Evolutionary conservation across 2,329 filamentous ascomycete species (phyloP).

Genomic region (Dactylellina drechsleri): DNA sequence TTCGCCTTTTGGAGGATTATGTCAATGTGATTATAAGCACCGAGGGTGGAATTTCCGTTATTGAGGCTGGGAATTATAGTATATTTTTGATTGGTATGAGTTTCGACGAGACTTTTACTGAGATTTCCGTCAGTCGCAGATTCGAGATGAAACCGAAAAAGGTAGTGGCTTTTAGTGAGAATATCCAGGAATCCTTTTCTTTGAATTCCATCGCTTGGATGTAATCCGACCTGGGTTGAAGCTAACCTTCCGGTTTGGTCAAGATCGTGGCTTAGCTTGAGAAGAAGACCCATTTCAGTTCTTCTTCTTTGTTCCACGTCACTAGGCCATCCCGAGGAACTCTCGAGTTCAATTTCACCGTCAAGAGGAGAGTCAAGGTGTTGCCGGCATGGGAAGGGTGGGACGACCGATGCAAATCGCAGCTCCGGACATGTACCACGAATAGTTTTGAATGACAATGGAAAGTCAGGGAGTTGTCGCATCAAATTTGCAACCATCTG

Average conservation of each 20-base stretch:
- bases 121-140: not conserved
- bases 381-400: conserved; percentile 1
- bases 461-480: conserved; percentile 27
- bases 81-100: not conserved
- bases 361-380: conserved; percentile 10
- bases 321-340: conserved; percentile 36
- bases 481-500: conserved; percentile 17
- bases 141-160: conserved; percentile 28
- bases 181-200: conserved; percentile 33
- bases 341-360: conserved; percentile 38
- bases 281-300: conserved; percentile 35
- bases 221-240: conserved; percentile 10
- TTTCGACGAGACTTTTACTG: not conserved
- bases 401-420: conserved; percentile 21
- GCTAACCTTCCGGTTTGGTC: conserved; percentile 7
- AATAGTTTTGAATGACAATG: conserved; percentile 30
- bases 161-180: conserved; percentile 27
- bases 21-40: not conserved
- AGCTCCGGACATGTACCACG: conserved; percentile 19
- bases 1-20: conserved; percentile 59
- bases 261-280: conserved; percentile 21
- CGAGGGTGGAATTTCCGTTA: not conserved
- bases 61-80: not conserved
- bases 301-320: conserved; percentile 34
- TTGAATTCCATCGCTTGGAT: not conserved